Evolutionary conservation across 2,329 filamentous ascomycete genomes (phyloP).

Genomic region (Apiospora saccharicola): DNA sequence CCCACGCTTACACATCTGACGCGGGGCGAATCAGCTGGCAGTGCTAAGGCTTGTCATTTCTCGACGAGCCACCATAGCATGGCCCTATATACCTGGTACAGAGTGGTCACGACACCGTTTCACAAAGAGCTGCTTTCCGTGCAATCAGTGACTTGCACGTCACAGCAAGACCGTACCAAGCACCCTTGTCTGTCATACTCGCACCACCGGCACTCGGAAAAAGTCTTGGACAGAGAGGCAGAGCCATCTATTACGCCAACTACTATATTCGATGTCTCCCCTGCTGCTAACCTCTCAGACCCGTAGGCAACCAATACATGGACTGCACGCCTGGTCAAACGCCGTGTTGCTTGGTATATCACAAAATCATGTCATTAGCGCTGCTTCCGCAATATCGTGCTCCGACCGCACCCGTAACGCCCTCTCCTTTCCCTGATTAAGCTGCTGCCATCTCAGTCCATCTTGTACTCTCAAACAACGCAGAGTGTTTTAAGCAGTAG

Average conservation of each 20-base stretch:
- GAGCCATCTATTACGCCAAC: background rate
- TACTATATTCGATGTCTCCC: background rate
- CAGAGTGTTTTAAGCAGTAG: constrained; percentile 23
- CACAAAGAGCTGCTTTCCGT: background rate
- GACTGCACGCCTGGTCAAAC: background rate
- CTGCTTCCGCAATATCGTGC: background rate
- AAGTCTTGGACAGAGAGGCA: background rate
- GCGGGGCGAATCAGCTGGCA: background rate
- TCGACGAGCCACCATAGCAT: background rate
- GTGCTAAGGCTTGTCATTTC: background rate
- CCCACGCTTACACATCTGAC: background rate
- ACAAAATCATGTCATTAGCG: background rate
- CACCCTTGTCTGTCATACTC: background rate
- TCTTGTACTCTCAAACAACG: background rate
- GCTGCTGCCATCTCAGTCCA: background rate
- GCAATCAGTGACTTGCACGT: constrained; percentile 18
- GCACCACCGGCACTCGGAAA: background rate
- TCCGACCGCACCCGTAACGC: background rate
- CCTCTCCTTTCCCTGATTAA: background rate
- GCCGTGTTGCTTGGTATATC: constrained; percentile 1
- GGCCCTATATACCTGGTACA: constrained; percentile 2
- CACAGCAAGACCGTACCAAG: background rate
- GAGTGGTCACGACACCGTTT: background rate
- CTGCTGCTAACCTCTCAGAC: background rate
- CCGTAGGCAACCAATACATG: background rate